Evolutionary conservation across 345 rosid genomes (phyloP).

Genomic region (Melaleuca alternifolia): DNA sequence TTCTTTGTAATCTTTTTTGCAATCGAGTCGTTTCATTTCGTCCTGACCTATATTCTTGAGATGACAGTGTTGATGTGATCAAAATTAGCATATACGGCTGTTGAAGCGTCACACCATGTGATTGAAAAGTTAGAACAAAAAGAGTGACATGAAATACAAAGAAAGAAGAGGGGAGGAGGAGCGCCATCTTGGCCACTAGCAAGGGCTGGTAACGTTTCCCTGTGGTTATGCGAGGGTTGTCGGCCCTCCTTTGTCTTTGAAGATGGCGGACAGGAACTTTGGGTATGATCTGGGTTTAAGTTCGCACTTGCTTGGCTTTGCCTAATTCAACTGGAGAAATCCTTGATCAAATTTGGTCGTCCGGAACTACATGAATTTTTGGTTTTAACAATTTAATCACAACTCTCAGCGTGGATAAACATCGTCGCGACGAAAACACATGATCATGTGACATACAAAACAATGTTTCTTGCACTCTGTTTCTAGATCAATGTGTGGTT

Average conservation of each 20-base stretch:
- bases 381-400: not conserved
- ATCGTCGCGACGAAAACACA: not conserved
- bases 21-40: not conserved
- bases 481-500: not conserved
- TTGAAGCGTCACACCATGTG: not conserved
- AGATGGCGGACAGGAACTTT: not conserved
- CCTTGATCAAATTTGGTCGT: not conserved
- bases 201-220: not conserved
- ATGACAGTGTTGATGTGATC: not conserved
- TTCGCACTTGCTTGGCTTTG: not conserved
- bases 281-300: not conserved
- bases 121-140: not conserved
- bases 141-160: not conserved
- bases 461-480: too few relatives aligned
- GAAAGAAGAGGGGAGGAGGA: not conserved
- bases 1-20: not conserved
- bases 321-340: not conserved
- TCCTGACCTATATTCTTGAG: not conserved
- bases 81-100: not conserved
- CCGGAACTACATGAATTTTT: accelerated
- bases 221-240: not conserved
- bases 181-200: not conserved
- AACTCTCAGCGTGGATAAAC: accelerated
- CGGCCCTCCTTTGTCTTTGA: not conserved
- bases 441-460: not conserved